Conservation (phyloP, 257 asterid species). For the Solanum ossicruentum region DNA sequence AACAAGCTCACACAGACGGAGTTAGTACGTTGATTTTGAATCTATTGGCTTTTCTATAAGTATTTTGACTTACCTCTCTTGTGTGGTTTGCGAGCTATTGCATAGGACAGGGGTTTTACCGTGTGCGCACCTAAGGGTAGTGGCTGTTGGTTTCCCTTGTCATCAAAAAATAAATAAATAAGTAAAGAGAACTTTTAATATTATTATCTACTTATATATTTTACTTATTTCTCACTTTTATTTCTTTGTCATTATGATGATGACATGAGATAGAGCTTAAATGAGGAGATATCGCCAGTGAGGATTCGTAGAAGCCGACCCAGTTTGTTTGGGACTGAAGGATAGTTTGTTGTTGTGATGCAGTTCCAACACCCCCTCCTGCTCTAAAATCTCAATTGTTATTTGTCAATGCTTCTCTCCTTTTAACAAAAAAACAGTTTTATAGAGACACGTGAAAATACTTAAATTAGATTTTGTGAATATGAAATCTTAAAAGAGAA, state of each 20-base stretch:
- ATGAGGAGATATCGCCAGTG: background rate
- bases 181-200: background rate
- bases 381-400: background rate
- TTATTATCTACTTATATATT: background rate
- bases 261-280: background rate
- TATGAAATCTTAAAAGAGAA: background rate
- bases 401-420: background rate
- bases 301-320: background rate
- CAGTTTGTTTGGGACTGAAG: background rate
- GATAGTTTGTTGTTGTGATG: background rate
- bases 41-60: background rate
- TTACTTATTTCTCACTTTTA: background rate
- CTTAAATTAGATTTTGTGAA: background rate
- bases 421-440: background rate
- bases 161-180: too few relatives aligned
- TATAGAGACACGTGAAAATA: background rate
- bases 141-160: too few relatives aligned
- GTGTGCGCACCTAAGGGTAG: too few relatives aligned
- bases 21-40: background rate
- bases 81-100: too few relatives aligned
- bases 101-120: too few relatives aligned
- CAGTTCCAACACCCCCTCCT: background rate
- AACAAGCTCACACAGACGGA: background rate
- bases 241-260: background rate
- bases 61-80: background rate